phyloP scores from a whole-genome alignment of 768 basidiomycete species.

The Porphyrellus cyaneotinctus region DNA sequence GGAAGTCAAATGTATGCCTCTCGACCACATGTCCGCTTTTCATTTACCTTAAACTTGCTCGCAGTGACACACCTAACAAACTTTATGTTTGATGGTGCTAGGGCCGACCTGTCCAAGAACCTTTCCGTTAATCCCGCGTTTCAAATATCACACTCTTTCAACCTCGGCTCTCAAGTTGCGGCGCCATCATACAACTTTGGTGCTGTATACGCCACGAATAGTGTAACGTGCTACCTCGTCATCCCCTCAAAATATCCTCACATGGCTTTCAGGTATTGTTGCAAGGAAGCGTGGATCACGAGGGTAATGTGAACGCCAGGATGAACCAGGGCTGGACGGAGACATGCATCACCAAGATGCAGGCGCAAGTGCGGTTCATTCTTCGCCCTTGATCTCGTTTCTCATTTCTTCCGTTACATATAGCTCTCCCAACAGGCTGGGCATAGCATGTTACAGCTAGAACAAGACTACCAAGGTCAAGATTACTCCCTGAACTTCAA shows the following conservation, averaged over 20 bases:
- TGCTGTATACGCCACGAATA: constrained; percentile 83
- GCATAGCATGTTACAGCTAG: constrained; percentile 89
- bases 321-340: constrained; percentile 87
- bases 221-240: constrained; percentile 41
- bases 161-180: constrained; percentile 78
- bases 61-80: constrained; percentile 88
- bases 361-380: constrained; percentile 66
- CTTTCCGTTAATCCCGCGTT: constrained; percentile 93
- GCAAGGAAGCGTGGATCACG: constrained; percentile 92
- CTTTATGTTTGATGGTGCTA: constrained; percentile 95
- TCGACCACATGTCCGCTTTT: constrained; percentile 2
- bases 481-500: constrained; percentile 87
- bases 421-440: constrained; percentile 74
- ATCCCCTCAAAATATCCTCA: constrained; percentile 20
- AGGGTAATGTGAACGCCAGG: constrained; percentile 84
- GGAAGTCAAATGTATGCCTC: constrained; percentile 77
- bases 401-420: constrained; percentile 13
- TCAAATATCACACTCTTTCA: constrained; percentile 96
- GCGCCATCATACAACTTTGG: constrained; percentile 93
- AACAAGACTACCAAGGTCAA: constrained; percentile 88
- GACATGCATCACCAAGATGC: constrained; percentile 75
- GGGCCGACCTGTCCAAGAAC: constrained; percentile 93
- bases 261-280: constrained; percentile 65
- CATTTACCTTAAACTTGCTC: background rate
- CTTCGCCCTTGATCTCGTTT: background rate